Conservation (phyloP, 495 filamentous ascomycete species). For the Aspergillus incahuasiensis region DNA sequence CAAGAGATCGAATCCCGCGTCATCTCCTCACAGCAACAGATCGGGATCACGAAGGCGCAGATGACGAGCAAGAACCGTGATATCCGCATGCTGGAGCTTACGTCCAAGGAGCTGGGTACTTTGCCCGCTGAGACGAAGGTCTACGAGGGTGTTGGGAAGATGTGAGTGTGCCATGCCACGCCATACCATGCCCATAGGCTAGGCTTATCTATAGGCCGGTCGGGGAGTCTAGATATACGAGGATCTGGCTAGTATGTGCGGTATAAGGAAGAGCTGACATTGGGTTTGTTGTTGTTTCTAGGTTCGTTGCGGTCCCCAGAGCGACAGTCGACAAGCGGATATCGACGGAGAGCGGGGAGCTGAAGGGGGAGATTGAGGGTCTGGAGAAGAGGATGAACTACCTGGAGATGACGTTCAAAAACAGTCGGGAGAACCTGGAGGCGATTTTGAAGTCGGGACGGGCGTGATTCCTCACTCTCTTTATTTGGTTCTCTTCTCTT, state of each 20-base stretch:
- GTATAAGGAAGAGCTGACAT: background rate
- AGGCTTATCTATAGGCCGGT: too few relatives aligned
- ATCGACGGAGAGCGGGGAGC: slow-evolving; percentile 64
- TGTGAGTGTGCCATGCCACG: slow-evolving; percentile 54
- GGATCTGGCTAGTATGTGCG: background rate
- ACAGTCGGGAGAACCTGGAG: slow-evolving; percentile 83
- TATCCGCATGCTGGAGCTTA: slow-evolving; percentile 82
- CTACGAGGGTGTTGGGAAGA: slow-evolving; percentile 95
- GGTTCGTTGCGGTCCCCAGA: slow-evolving; percentile 82
- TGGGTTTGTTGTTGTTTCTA: slow-evolving; percentile 29
- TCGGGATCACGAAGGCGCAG: slow-evolving; percentile 80
- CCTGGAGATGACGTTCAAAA: slow-evolving; percentile 90
- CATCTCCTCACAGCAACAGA: slow-evolving; percentile 83
- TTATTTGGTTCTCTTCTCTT: background rate
- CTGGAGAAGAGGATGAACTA: slow-evolving; percentile 90
- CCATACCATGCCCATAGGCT: background rate
- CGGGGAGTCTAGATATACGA: too few relatives aligned
- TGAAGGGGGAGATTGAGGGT: slow-evolving; percentile 70
- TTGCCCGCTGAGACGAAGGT: slow-evolving; percentile 76
- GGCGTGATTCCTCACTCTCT: slow-evolving; percentile 18
- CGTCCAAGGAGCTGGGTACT: slow-evolving; percentile 71
- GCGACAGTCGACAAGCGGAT: slow-evolving; percentile 70
- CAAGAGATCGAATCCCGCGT: slow-evolving; percentile 92
- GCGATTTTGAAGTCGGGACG: slow-evolving; percentile 64
- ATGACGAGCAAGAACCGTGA: slow-evolving; percentile 84